Conservation (phyloP, 176 grass and related monocot species). For the Phyllostachys edulis region DNA sequence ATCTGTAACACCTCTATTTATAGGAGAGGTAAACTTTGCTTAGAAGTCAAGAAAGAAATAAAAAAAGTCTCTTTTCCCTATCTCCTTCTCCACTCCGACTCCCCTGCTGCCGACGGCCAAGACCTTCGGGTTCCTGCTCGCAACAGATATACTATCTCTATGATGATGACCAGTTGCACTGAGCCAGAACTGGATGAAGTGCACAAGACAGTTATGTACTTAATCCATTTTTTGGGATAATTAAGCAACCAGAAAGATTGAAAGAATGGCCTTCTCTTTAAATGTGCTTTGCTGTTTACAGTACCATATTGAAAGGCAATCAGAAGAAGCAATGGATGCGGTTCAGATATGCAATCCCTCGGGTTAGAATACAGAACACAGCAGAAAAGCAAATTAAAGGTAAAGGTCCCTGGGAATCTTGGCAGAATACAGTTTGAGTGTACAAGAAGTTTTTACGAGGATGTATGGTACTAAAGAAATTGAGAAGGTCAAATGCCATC, state of each 20-base stretch:
- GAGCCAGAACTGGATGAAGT: constrained; percentile 18
- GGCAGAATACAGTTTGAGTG: constrained; percentile 40
- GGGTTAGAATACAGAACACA: constrained; percentile 28
- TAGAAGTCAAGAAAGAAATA: background rate
- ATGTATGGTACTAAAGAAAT: constrained; percentile 11
- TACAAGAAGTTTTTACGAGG: constrained; percentile 24
- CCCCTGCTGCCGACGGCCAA: too few species aligned
- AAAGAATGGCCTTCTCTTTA: constrained; percentile 14
- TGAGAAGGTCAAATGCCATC: constrained; percentile 27
- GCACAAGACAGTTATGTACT: background rate
- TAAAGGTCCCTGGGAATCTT: constrained; percentile 35
- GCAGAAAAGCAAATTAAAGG: constrained; percentile 38
- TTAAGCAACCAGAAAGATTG: constrained; percentile 1
- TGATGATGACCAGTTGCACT: constrained; percentile 21
- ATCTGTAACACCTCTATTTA: background rate
- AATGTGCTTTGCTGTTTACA: constrained; percentile 2
- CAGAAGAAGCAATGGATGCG: constrained; percentile 5
- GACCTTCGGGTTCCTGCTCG: too few species aligned
- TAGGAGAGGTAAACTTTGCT: background rate
- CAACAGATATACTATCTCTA: background rate
- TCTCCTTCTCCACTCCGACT: too few species aligned
- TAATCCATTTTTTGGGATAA: background rate
- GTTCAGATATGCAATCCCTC: constrained; percentile 23
- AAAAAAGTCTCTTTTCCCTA: too few species aligned
- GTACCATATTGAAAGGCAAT: constrained; percentile 7